Percentiles rank a stretch among this genome's conserved stretches.
Conservation (phyloP, 2,329 filamentous ascomycete genomes). For the Coniella vitis region DNA sequence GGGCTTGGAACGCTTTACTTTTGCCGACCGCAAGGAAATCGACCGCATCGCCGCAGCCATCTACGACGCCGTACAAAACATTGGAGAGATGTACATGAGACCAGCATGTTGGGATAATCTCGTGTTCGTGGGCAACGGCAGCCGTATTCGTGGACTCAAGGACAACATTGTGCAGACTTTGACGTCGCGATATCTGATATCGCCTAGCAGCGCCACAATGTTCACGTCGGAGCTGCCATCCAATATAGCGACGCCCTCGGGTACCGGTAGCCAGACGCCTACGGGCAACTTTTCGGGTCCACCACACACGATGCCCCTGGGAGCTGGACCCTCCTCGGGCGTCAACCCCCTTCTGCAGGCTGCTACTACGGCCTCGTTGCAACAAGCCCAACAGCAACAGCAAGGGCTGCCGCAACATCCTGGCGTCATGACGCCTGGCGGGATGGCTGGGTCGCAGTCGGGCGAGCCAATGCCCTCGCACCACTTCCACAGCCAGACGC, state of each 20-base stretch:
- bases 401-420: constrained; percentile 24
- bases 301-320: constrained; percentile 42
- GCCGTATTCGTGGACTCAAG: constrained; percentile 67
- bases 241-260: constrained; percentile 82
- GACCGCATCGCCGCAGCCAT: constrained; percentile 80
- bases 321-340: constrained; percentile 25
- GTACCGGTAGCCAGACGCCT: constrained; percentile 87
- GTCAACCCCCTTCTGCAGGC: constrained; percentile 91
- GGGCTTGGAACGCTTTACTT: constrained; percentile 67
- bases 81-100: constrained; percentile 78
- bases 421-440: constrained; percentile 31
- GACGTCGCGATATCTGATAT: constrained; percentile 77
- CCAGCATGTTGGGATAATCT: constrained; percentile 86
- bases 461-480: constrained; percentile 36
- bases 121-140: constrained; percentile 86
- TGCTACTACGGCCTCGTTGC: constrained; percentile 66
- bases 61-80: constrained; percentile 73
- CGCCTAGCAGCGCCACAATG: constrained; percentile 87
- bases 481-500: constrained; percentile 63
- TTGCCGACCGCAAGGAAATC: constrained; percentile 63
- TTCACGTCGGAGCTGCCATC: constrained; percentile 96
- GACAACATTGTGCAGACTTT: constrained; percentile 80
- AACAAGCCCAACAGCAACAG: constrained; percentile 24
- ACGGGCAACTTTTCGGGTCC: constrained; percentile 53
- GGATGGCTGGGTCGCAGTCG: constrained; percentile 29